Evolutionary conservation across 192 early-diverging fungal genomes (phyloP), one percentile per base, ranked within the genome.

Genomic region (Gigaspora rosea): DNA sequence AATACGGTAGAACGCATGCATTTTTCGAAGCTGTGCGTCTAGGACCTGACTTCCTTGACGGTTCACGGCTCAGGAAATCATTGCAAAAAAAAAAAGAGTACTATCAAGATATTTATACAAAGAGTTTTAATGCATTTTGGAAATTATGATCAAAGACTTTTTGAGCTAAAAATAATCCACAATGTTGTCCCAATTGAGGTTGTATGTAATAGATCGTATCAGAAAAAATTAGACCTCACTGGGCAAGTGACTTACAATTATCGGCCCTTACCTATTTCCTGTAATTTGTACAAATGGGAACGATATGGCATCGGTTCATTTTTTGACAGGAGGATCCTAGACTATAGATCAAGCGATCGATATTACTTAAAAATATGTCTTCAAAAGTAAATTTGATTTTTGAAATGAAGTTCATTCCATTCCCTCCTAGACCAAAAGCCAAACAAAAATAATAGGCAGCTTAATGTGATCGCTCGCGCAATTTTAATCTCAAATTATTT

Each of bases 221-320:
- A 41, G 5, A 41, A 41, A 41, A 41, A 5, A 5, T 41, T 41
- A 2, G 36, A 41, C 36, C 3, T 58, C 33, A 11, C 8, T 73
- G 71, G 57, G 71, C 54, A n/a, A 58, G 18, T 41, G 16, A 73
- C 8, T 47, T 73, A 46, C 54, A 54, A 20, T 52, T 73, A 16
- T n/a, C 35, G 2, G 71, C 58, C 3, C 57, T 52, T 22, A 52
- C 0, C 16, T 46, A 54, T 41, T 20, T 32, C 9, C 18, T n/a
- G 36, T 49, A 35, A 11, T 70, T 13, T 16, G 35, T 9, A 27
- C 49, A 4, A 22, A 51, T n/a, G 70, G 70, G 18, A 72, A 72
- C 56, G 70, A 72, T 36, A 72, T 72, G 70, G 70, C 56, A 57
- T 13, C 56, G 15, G 27, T 72, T 36, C 54, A 54, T 49, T 56